Percentiles rank a stretch among this genome's conserved stretches.
Evolutionary conservation across 2,329 filamentous ascomycete species (phyloP).

Genomic region (Calonectria hongkongensis): DNA sequence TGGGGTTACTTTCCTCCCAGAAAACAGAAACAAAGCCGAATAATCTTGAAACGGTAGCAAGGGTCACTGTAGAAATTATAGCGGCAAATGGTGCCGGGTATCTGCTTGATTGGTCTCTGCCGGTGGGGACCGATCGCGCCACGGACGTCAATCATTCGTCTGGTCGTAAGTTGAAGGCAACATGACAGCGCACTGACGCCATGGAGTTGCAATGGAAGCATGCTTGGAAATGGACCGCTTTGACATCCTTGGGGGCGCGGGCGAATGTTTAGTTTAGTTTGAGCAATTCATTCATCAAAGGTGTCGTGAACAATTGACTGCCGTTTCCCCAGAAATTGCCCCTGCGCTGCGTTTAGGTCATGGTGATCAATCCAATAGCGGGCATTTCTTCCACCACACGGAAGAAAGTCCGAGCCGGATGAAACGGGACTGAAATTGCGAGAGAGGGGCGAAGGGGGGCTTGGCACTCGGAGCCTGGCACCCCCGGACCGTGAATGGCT

Average conservation of each 20-base stretch:
- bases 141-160: neutral
- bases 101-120: neutral
- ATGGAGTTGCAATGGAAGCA: neutral
- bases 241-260: neutral
- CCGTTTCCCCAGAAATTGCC: constrained; percentile 1
- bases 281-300: neutral
- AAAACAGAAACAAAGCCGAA: neutral
- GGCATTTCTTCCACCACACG: constrained; percentile 6
- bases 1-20: too few relatives aligned
- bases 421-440: neutral
- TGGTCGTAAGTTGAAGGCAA: neutral
- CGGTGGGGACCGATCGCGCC: neutral
- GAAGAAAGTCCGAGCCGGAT: neutral
- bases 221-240: too few relatives aligned
- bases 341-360: neutral
- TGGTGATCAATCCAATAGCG: neutral
- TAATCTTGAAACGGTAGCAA: neutral
- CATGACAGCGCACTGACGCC: neutral
- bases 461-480: constrained; percentile 6
- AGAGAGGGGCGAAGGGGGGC: neutral
- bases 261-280: neutral
- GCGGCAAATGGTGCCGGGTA: neutral
- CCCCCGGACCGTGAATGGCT: neutral
- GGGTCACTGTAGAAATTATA: neutral
- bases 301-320: neutral